Evolutionary conservation across 75 land plant genomes (phyloP), one percentile per base, ranked within the genome.

Genomic region (Azolla pinnata): DNA sequence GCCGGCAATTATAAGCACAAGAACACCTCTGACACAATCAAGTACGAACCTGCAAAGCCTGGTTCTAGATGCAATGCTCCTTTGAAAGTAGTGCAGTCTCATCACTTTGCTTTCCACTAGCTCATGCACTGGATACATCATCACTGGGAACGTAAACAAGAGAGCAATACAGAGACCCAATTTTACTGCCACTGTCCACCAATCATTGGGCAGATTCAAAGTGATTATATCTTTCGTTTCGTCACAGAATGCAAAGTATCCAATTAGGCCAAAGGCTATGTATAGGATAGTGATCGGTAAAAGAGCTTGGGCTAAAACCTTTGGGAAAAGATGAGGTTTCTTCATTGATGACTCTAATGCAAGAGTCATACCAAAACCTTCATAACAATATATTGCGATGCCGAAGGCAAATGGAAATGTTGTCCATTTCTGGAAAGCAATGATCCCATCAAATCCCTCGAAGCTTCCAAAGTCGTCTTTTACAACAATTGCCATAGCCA

Each of bases 301-400:
- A 44, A 87, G 76, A 0, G 75, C 76, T 49, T 44, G 57, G 16
- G 57, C 69, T 26, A 87, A 33, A 16, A 76, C 62, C 28, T 56
- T 51, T 5, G 56, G 49, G 33, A 87, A 87, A 50, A 50, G 54
- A 7, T 70, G 38, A 9, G 61, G 67, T 44, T 73, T 75, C 51
- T 44, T 69, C 88, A 87, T 87, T 0, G 91, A 87, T 2, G 77
- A 61, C 69, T 84, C 77, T 35, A 87, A 62, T 0, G 88, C 57
- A 19, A 87, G 44, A 1, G 91, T 86, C 91, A 87, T 78, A 14
- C 87, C 81, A 33, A 87, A 84, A 20, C 91, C 88, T 63, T 84
- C 91, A 57, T 67, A 87, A 66, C 88, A 87, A 65, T 81, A 87
- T 29, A 87, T 75, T 1, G 81, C 83, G 35, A 87, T 69, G 5